Conservation (phyloP, 2,329 filamentous ascomycete species). For the Colletotrichum sublineola region DNA sequence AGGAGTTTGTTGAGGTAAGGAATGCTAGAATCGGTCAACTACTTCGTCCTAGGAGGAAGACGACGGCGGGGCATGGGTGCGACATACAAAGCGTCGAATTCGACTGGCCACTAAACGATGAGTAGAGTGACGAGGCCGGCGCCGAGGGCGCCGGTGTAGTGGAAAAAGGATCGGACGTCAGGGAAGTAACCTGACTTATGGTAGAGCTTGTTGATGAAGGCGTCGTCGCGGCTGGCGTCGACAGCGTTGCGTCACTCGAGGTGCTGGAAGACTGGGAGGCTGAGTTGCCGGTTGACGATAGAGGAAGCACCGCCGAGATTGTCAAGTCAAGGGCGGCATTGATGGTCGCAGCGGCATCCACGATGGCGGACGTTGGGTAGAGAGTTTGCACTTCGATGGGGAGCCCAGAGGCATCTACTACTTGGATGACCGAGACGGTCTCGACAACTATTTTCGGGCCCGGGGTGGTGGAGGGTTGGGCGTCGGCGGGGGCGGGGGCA, state of each 20-base stretch:
- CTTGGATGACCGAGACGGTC: slow-evolving; percentile 68
- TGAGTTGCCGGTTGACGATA: slow-evolving; percentile 23
- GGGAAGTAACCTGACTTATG: slow-evolving; percentile 35
- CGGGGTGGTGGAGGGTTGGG: slow-evolving; percentile 41
- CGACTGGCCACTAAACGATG: slow-evolving; percentile 41
- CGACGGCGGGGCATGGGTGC: neutral
- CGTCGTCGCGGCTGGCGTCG: slow-evolving; percentile 44
- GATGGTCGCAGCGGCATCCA: slow-evolving; percentile 47
- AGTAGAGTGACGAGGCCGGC: slow-evolving; percentile 35
- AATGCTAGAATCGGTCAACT: slow-evolving; percentile 34
- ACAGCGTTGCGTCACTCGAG: slow-evolving; percentile 17
- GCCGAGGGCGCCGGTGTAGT: slow-evolving; percentile 35
- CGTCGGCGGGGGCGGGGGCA: slow-evolving; percentile 37
- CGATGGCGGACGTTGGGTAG: slow-evolving; percentile 54
- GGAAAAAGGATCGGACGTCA: slow-evolving; percentile 52
- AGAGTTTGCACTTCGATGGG: slow-evolving; percentile 61
- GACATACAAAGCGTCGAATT: slow-evolving; percentile 47
- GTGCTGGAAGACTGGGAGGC: slow-evolving; percentile 15
- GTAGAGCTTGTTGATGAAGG: slow-evolving; percentile 45
- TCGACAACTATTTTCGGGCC: slow-evolving; percentile 60
- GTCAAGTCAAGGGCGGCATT: slow-evolving; percentile 31
- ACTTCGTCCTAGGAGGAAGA: neutral
- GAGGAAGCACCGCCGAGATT: slow-evolving; percentile 14
- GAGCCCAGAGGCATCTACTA: slow-evolving; percentile 63
- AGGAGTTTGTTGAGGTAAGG: slow-evolving; percentile 40